Percentiles rank a stretch among this genome's conserved stretches.
phyloP scores from a whole-genome alignment of 495 filamentous ascomycete species.

The Penicillium atrosanguineum region DNA sequence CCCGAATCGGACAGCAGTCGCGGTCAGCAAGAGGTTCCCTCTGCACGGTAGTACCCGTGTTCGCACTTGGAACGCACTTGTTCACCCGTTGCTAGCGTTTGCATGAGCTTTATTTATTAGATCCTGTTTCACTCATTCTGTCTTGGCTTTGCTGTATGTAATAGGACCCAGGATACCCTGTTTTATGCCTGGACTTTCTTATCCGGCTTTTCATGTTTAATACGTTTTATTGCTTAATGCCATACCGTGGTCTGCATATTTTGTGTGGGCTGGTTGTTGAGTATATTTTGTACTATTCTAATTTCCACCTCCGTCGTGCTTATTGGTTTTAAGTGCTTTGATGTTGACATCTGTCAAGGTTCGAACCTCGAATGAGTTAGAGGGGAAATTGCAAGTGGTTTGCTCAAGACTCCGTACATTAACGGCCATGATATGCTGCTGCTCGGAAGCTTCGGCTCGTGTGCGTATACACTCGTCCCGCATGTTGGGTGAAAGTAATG shows the following conservation, averaged over 20 bases:
- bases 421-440: conserved; percentile 29
- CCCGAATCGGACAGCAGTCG: conserved; percentile 22
- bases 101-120: conserved; percentile 24
- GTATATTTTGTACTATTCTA: neutral
- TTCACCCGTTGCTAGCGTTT: conserved; percentile 1
- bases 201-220: conserved; percentile 16
- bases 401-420: conserved; percentile 27
- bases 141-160: conserved; percentile 37
- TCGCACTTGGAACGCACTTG: neutral
- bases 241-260: neutral
- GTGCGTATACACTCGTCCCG: conserved; percentile 35
- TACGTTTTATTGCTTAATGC: conserved; percentile 17
- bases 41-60: conserved; percentile 7
- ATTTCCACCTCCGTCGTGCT: conserved; percentile 24
- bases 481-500: conserved; percentile 44
- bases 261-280: neutral
- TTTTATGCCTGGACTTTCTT: conserved; percentile 11
- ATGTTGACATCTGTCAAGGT: conserved; percentile 32
- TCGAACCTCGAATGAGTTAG: conserved; percentile 21
- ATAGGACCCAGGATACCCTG: conserved; percentile 45
- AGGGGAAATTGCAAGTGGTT: too few relatives aligned
- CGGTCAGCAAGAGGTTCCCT: conserved; percentile 4
- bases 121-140: conserved; percentile 27
- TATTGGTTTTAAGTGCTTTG: conserved; percentile 21
- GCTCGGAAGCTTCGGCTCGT: conserved; percentile 22